phyloP scores from a whole-genome alignment of 2,329 filamentous ascomycete genomes.

The Xylariaceae sp. region DNA sequence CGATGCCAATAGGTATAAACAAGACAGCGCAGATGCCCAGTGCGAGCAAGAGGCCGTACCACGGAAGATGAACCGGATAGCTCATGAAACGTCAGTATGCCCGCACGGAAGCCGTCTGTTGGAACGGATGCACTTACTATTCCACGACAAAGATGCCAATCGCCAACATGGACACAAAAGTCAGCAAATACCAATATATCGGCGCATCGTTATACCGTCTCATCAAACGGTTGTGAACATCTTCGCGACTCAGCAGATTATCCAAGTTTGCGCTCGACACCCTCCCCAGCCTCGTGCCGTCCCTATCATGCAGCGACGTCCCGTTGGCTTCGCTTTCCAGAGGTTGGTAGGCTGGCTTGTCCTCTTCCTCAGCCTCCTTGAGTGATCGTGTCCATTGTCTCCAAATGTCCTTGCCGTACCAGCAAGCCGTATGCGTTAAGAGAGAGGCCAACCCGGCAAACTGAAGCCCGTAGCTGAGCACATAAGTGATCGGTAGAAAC shows the following conservation, averaged over 20 bases:
- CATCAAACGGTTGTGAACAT: slow-evolving; percentile 82
- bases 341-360: slow-evolving; percentile 45
- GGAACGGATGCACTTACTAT: slow-evolving; percentile 57
- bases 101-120: too few species aligned
- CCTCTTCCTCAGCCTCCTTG: slow-evolving; percentile 50
- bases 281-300: slow-evolving; percentile 8
- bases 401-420: slow-evolving; percentile 79
- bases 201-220: slow-evolving; percentile 74
- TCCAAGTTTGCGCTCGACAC: slow-evolving; percentile 36
- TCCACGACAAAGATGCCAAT: slow-evolving; percentile 80
- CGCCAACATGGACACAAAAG: slow-evolving; percentile 66
- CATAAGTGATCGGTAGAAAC: slow-evolving; percentile 80
- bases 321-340: slow-evolving; percentile 24
- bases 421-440: slow-evolving; percentile 72
- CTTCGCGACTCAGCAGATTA: slow-evolving; percentile 60
- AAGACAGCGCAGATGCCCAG: slow-evolving; percentile 71
- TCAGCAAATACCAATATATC: slow-evolving; percentile 71
- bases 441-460: slow-evolving; percentile 76
- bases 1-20: slow-evolving; percentile 85
- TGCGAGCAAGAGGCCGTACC: slow-evolving; percentile 77
- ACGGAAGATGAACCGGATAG: slow-evolving; percentile 74
- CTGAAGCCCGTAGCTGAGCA: slow-evolving; percentile 77
- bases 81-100: too few species aligned
- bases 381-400: slow-evolving; percentile 65
- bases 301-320: slow-evolving; percentile 13